Evolutionary conservation across 805 yeast genomes (phyloP).

Genomic region (Ogataea philodendri): DNA sequence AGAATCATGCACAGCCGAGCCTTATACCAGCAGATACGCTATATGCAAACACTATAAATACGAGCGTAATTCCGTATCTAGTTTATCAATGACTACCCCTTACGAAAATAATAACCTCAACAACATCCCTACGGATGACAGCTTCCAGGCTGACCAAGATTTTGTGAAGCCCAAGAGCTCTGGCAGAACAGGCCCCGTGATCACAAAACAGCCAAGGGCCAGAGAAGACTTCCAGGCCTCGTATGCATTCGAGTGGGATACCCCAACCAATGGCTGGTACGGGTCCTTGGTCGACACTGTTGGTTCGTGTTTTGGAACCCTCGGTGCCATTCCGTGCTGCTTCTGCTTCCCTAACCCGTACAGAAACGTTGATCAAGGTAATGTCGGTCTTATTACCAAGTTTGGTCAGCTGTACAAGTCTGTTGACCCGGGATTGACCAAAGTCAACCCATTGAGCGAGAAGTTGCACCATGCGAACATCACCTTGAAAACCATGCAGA

Average conservation of each 20-base stretch:
- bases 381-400: slow-evolving; percentile 63
- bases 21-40: too few species aligned
- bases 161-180: background rate
- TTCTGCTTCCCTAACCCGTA: slow-evolving; percentile 58
- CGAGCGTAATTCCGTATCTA: too few species aligned
- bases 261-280: slow-evolving; percentile 36
- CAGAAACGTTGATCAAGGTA: slow-evolving; percentile 59
- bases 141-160: slow-evolving; percentile 1
- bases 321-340: slow-evolving; percentile 56
- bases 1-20: too few species aligned
- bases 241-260: slow-evolving; percentile 35
- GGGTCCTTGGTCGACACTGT: slow-evolving; percentile 36
- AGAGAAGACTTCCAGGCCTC: slow-evolving; percentile 25
- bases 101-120: too few species aligned
- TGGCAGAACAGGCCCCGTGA: slow-evolving; percentile 1
- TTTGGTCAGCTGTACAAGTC: slow-evolving; percentile 65
- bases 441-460: slow-evolving; percentile 66
- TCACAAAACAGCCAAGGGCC: slow-evolving; percentile 23
- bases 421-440: slow-evolving; percentile 66
- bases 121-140: too few species aligned
- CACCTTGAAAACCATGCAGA: slow-evolving; percentile 57
- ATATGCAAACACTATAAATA: too few species aligned
- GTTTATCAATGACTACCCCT: too few species aligned
- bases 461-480: slow-evolving; percentile 49
- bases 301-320: slow-evolving; percentile 50